Base-by-base conservation (phyloP, 2,329 filamentous ascomycete species). In the Aspergillus aculeatinus region DNA sequence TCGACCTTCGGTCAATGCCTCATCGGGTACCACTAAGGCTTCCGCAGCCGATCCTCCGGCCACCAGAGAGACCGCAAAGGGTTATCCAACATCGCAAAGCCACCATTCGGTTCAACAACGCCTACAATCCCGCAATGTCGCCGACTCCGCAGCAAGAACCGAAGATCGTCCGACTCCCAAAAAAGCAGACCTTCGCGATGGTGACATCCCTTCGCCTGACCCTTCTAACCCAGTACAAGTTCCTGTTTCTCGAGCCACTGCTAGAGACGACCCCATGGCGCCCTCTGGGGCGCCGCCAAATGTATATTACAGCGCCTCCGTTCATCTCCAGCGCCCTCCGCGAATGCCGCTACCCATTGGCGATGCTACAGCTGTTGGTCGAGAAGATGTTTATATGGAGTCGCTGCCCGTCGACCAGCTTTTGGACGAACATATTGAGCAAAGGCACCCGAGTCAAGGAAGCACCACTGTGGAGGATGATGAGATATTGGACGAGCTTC, bases 301-400 rank as follows among this genome's bases (percentile, higher is more conserved):
- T 81, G 80, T 78, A 77, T 78, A 78, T 64, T 78, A 79, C 65
- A 75, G 68, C 57, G 68, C 74, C 5, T 74, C 74, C 14, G 70
- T 76, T 55, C 74, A 80, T 67, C 68, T 79, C 53, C 73, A 81
- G 74, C 71, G 79, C n/a, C 94, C 94, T 50, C 94, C 94, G 54
- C 89, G 94, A 62, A 82, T 98, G 70, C 94, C 94, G 60, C 85
- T 98, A 60, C 93, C 94, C 57, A 97, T 98, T 69, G 92, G 96
- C 69, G 91, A 97, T 80, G 92, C 96, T 74, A 85, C 90, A 14
- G 89, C 95, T 68, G 85, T 94, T 63, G 87, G 89, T 6, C 85
- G 92, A 1, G 82, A 87, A 29, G 89, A 91, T 72, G 68, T 71
- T 19, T 71, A 73, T 58, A 66, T 87, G 62, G 84, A 83, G 5